Percentiles rank a stretch among this genome's conserved stretches.
These are phyloP conservation scores for Lodderomyces parapsilosis DNA, from an alignment of 1,139 yeast genomes.

Conservation along the genomic window DNA sequence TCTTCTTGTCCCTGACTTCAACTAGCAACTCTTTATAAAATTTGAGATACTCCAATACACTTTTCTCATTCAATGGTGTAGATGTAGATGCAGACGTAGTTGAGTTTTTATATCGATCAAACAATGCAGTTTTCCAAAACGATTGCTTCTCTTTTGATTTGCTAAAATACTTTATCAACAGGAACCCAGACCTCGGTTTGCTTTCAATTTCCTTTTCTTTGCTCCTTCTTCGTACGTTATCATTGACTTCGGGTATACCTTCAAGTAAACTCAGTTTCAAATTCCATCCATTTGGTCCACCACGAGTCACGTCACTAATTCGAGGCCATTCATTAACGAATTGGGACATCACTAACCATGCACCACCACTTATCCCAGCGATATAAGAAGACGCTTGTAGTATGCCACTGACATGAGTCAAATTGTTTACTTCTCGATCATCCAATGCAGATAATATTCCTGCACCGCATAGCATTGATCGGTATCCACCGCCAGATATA, in stretches of 20 bases:
- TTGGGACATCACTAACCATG: conserved; percentile 58
- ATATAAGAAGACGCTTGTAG: conserved; percentile 55
- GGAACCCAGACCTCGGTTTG: background rate
- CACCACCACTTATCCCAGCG: conserved; percentile 70
- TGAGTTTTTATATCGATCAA: background rate
- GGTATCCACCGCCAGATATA: conserved; percentile 72
- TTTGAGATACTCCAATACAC: conserved; percentile 24
- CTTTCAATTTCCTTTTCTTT: background rate
- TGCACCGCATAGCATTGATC: conserved; percentile 67
- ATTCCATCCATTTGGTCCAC: conserved; percentile 32
- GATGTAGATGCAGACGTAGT: background rate
- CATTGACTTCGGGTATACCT: conserved; percentile 49
- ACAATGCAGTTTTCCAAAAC: background rate
- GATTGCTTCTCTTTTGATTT: background rate
- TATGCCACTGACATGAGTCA: conserved; percentile 46
- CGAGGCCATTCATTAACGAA: conserved; percentile 48
- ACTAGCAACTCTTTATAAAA: conserved; percentile 54
- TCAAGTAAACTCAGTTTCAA: conserved; percentile 49
- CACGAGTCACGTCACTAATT: conserved; percentile 30
- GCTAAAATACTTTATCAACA: background rate
- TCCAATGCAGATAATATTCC: conserved; percentile 61
- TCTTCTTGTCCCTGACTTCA: conserved; percentile 50
- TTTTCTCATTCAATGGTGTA: background rate
- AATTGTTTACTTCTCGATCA: conserved; percentile 33
- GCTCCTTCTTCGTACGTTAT: background rate